phyloP scores from a whole-genome alignment of 306 rosid species.

The Inga leiocalycina region DNA sequence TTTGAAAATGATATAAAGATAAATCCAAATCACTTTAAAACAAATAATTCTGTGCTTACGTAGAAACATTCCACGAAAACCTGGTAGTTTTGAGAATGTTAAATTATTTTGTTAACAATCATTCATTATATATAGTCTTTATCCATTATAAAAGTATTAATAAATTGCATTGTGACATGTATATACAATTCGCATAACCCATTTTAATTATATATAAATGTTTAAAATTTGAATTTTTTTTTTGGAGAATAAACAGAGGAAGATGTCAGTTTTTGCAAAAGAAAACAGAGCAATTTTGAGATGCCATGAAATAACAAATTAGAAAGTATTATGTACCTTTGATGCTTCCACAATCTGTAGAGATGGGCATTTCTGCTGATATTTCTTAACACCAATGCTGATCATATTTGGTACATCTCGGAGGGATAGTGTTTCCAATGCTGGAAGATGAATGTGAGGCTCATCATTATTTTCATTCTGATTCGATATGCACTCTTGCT shows the following conservation, averaged over 20 bases:
- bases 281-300: background rate
- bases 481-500: background rate
- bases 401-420: background rate
- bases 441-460: background rate
- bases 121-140: background rate
- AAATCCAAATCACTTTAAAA: no score
- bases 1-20: no score
- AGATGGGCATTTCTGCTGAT: background rate
- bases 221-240: no score
- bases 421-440: background rate
- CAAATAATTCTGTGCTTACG: no score
- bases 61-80: no score
- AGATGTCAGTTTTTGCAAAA: no score
- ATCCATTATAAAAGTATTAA: no score
- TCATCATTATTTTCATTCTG: background rate
- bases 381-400: background rate
- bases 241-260: no score
- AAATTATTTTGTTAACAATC: background rate
- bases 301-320: background rate
- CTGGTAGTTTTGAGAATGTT: no score
- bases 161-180: background rate
- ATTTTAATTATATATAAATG: no score
- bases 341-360: background rate
- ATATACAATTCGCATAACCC: no score
- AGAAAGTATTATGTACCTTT: background rate